Base-by-base conservation (phyloP, 768 basidiomycete species). In the Roridomyces roridus region DNA sequence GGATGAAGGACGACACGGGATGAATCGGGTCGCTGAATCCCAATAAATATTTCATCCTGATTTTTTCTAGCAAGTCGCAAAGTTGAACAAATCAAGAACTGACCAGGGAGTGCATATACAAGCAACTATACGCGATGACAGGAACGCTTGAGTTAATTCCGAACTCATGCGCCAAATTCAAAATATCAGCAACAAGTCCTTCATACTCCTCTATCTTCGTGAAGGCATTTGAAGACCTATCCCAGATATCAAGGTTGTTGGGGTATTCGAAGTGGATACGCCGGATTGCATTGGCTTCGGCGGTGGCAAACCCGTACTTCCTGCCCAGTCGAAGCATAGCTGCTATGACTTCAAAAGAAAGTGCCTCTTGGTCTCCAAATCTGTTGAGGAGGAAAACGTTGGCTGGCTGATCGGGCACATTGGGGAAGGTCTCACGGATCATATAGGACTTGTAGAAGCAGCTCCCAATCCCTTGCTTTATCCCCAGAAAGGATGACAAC, bases 291-390 rank as follows among this genome's bases (percentile, higher is more conserved):
- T 60, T 25, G 6, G 31, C 25, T 26, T 48, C 26, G 26, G 49
- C 24, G 5, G 12, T 18, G 15, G 15, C 5, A 17, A 56, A 51
- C 6, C 56, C 44, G 29, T 60, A 60, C 21, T 56, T 60, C 4
- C 14, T n/a, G 31, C 54, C 59, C n/a, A 60, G 36, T 18, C 48
- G 46, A 5, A 60, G 49, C 42, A 50, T 49, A 2, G 48, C 11
- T 12, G 47, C 35, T 3, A 60, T 29, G 6, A 46, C 35, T 14
- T 20, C 42, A 10, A 51, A 48, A 3, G 59, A 37, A 5, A 39
- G 18, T 5, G 31, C 7, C 9, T 17, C 28, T 26, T 17, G 11
- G 5, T 23, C n/a, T 25, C 21, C 15, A 24, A 45, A 58, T 6
- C 57, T 58, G 21, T 3, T 20, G 36, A 12, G 15, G 36, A 18